phyloP scores from a whole-genome alignment of 2,329 filamentous ascomycete genomes.

The Colletotrichum simmondsii region DNA sequence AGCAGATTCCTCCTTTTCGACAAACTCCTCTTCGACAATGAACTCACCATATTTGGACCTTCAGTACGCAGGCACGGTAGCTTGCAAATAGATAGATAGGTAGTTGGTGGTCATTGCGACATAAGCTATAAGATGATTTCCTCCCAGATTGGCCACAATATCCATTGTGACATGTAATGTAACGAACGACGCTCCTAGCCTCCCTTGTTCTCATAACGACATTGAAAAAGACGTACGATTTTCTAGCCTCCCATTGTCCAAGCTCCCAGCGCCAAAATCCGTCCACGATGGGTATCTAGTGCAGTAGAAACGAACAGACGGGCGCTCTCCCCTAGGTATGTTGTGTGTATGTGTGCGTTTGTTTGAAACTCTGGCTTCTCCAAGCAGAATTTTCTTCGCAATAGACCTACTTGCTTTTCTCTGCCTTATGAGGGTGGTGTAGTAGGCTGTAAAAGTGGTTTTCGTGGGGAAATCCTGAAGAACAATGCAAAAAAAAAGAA shows the following conservation, averaged over 20 bases:
- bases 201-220: not conserved
- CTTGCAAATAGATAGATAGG: not conserved
- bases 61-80: not conserved
- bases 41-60: not conserved
- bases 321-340: slow-evolving; percentile 15
- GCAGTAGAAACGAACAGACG: slow-evolving; percentile 33
- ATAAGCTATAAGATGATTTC: not conserved
- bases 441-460: not conserved
- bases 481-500: not conserved
- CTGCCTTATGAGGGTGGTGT: slow-evolving; percentile 2
- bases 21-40: not conserved
- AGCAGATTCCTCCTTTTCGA: not conserved
- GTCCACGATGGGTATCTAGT: slow-evolving; percentile 39
- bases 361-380: not conserved
- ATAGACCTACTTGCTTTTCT: not conserved
- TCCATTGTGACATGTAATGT: not conserved
- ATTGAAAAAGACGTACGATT: slow-evolving; percentile 2
- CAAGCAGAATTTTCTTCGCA: not conserved
- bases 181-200: slow-evolving; percentile 26
- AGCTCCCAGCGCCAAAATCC: slow-evolving; percentile 27
- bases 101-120: slow-evolving; percentile 21
- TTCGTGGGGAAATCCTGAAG: not conserved
- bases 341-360: not conserved
- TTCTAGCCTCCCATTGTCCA: slow-evolving; percentile 14
- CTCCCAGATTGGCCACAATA: not conserved